A percentile compares a stretch with the other conserved stretches of the same genome.
phyloP scores from a whole-genome alignment of 208 protist species.

The Leishmania guyanensis region DNA sequence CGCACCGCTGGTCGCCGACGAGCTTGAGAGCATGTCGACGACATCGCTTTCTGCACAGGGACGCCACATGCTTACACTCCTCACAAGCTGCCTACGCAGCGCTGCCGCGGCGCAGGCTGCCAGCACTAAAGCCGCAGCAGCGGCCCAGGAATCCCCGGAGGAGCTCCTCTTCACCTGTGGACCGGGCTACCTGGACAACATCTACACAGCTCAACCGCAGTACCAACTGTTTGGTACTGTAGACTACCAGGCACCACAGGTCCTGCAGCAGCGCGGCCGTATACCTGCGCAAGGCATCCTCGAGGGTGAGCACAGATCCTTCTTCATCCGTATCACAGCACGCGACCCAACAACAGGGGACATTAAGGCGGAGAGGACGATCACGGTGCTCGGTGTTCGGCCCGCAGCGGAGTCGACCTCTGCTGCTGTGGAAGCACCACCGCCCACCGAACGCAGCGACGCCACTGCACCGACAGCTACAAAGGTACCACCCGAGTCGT shows the following conservation, averaged over 20 bases:
- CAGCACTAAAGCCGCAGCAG: slow-evolving; percentile 9
- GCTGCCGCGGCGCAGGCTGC: slow-evolving; percentile 19
- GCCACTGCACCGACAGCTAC: slow-evolving; percentile 1
- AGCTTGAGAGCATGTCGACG: slow-evolving; percentile 37
- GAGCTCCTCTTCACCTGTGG: slow-evolving; percentile 67
- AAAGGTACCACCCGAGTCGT: neutral
- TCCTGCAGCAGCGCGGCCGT: slow-evolving; percentile 63
- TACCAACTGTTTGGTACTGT: slow-evolving; percentile 57
- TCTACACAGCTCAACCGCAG: slow-evolving; percentile 57
- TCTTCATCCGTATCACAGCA: slow-evolving; percentile 66
- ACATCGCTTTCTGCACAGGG: slow-evolving; percentile 41
- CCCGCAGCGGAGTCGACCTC: neutral
- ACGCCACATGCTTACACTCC: slow-evolving; percentile 53
- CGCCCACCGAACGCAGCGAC: neutral
- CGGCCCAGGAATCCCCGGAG: slow-evolving; percentile 19
- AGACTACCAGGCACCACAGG: slow-evolving; percentile 51
- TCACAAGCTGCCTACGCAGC: slow-evolving; percentile 52
- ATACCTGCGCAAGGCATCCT: slow-evolving; percentile 42
- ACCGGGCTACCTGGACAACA: slow-evolving; percentile 61
- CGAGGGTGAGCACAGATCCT: slow-evolving; percentile 32
- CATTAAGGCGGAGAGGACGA: slow-evolving; percentile 38
- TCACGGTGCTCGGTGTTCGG: slow-evolving; percentile 51
- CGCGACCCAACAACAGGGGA: slow-evolving; percentile 48
- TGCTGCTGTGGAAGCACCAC: neutral
- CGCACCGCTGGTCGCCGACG: slow-evolving; percentile 42